Conservation (phyloP, 345 rosid species). For the Physaria fendleri region DNA sequence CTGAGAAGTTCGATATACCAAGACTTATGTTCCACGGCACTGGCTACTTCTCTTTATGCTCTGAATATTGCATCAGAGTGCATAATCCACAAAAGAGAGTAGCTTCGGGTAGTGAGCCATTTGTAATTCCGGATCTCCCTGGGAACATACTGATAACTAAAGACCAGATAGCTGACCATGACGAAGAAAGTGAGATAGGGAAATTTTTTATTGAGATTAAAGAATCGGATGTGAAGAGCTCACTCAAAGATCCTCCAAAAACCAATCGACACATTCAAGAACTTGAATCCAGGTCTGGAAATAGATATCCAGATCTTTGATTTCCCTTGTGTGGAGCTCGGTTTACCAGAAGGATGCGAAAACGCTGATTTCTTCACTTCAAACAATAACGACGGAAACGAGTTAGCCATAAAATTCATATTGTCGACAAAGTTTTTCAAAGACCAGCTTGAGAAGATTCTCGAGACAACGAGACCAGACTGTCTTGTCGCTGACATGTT, state of each 20-base stretch:
- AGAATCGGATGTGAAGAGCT: constrained; percentile 44
- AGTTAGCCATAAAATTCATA: background rate
- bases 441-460: constrained; percentile 24
- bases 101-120: constrained; percentile 33
- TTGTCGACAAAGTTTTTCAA: constrained; percentile 12
- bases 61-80: constrained; percentile 11
- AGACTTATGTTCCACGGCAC: constrained; percentile 50
- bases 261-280: constrained; percentile 21
- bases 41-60: constrained; percentile 33
- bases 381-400: background rate
- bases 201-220: constrained; percentile 1
- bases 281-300: constrained; percentile 6
- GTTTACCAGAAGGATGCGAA: constrained; percentile 39
- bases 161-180: constrained; percentile 7
- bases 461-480: constrained; percentile 11
- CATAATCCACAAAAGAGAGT: constrained; percentile 34
- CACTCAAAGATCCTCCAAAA: constrained; percentile 24
- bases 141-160: constrained; percentile 35
- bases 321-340: constrained; percentile 31
- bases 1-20: constrained; percentile 40
- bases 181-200: background rate
- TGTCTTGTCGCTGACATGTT: constrained; percentile 49
- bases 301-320: constrained; percentile 18
- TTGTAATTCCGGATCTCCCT: constrained; percentile 33
- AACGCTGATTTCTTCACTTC: constrained; percentile 10